Evolutionary conservation across 768 basidiomycete genomes (phyloP).

Genomic region (Holtermannia corniformis): DNA sequence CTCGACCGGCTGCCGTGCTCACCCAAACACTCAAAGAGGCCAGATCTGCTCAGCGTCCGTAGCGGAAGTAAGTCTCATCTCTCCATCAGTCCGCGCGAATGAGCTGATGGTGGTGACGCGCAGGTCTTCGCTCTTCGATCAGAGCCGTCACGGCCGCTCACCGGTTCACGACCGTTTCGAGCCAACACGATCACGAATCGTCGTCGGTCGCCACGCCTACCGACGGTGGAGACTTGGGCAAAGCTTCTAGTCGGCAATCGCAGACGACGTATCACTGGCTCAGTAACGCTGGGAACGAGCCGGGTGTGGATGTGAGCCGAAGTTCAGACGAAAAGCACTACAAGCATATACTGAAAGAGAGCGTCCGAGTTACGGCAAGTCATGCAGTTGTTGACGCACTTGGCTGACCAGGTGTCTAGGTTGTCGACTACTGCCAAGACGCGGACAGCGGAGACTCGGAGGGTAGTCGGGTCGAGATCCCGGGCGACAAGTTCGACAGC

Average conservation of each 20-base stretch:
- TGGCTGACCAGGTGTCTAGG: slow-evolving; percentile 8
- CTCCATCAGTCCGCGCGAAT: too few relatives aligned
- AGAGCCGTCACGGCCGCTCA: slow-evolving; percentile 10
- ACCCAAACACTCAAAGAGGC: not conserved
- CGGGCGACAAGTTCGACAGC: slow-evolving; percentile 28
- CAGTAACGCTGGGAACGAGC: slow-evolving; percentile 36
- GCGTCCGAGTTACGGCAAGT: not conserved
- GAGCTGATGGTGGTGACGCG: not conserved
- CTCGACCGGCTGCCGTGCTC: not conserved
- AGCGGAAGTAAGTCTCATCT: not conserved
- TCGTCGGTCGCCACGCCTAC: slow-evolving; percentile 1
- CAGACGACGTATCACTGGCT: slow-evolving; percentile 29
- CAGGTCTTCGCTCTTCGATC: not conserved
- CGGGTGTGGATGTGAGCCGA: slow-evolving; percentile 38
- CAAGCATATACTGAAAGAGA: slow-evolving; percentile 18
- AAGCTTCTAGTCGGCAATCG: slow-evolving; percentile 1
- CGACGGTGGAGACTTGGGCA: not conserved
- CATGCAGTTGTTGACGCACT: not conserved
- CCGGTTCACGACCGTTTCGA: not conserved
- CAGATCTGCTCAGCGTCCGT: not conserved
- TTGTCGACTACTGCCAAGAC: slow-evolving; percentile 35
- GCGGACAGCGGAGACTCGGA: slow-evolving; percentile 17
- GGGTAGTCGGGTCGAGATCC: slow-evolving; percentile 27
- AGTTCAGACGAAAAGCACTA: slow-evolving; percentile 35
- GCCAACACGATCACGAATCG: not conserved